Conservation (phyloP, 805 yeast species). For the Vanderwaltozyma polyspora region DNA sequence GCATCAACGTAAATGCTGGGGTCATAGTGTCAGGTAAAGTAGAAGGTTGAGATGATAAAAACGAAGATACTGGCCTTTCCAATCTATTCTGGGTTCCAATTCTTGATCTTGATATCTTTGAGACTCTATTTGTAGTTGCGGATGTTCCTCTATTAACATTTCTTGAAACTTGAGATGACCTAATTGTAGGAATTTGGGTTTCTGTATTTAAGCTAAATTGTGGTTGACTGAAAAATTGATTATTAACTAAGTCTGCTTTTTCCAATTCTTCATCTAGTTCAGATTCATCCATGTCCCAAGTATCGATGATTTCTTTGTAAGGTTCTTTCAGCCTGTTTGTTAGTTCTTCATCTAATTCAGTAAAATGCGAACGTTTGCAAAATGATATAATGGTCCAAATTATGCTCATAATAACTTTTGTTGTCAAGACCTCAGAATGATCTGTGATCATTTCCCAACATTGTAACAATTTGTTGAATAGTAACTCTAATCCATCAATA, state of each 20-base stretch:
- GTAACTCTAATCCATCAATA: constrained; percentile 10
- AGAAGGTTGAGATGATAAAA: constrained; percentile 4
- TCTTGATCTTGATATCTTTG: neutral
- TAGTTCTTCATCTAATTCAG: constrained; percentile 2
- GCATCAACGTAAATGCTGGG: constrained; percentile 25
- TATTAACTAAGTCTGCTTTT: neutral
- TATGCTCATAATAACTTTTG: constrained; percentile 12
- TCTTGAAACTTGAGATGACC: constrained; percentile 16
- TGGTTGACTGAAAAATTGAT: constrained; percentile 7
- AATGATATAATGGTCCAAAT: constrained; percentile 11
- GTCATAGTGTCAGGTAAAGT: constrained; percentile 22
- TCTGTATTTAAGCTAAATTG: constrained; percentile 13
- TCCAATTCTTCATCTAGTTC: constrained; percentile 5
- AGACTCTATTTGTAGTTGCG: neutral
- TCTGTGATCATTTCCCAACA: constrained; percentile 19
- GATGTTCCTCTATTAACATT: constrained; percentile 1
- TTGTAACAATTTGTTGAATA: constrained; percentile 19
- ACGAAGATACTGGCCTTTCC: neutral
- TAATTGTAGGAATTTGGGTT: constrained; percentile 23
- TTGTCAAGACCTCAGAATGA: constrained; percentile 11
- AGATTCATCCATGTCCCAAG: constrained; percentile 15
- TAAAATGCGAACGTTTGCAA: constrained; percentile 4
- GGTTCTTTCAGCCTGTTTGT: constrained; percentile 6
- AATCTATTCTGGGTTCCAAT: constrained; percentile 3
- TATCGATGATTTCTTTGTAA: constrained; percentile 12